These are phyloP conservation scores for Exutisphaerella laricina DNA, from an alignment of 2,329 filamentous ascomycete species.

Conservation along the genomic window DNA sequence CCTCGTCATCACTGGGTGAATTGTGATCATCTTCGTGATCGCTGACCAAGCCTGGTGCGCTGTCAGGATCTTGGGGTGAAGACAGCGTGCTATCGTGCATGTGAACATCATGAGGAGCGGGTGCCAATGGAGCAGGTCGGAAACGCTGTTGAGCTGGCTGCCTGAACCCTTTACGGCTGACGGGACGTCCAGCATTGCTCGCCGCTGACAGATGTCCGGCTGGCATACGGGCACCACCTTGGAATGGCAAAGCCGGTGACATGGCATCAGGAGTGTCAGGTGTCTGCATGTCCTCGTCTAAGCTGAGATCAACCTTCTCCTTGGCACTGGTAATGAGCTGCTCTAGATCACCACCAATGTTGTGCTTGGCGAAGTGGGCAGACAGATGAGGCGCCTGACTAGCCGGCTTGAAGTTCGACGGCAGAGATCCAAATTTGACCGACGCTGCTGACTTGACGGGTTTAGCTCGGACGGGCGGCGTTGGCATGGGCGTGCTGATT, in stretches of 20 bases:
- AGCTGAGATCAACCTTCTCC: conserved; percentile 31
- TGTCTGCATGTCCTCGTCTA: conserved; percentile 28
- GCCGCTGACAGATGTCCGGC: conserved; percentile 7
- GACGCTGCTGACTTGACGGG: conserved; percentile 7
- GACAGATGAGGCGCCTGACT: conserved; percentile 40
- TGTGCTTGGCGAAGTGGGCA: conserved; percentile 37
- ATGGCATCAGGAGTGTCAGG: conserved; percentile 21
- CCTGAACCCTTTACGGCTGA: conserved; percentile 28
- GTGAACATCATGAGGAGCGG: conserved; percentile 13
- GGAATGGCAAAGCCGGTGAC: conserved; percentile 19
- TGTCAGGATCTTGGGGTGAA: conserved; percentile 41
- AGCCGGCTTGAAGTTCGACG: conserved; percentile 34
- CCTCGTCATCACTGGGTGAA: conserved; percentile 30
- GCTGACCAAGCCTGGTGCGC: conserved; percentile 46
- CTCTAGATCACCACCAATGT: conserved; percentile 37
- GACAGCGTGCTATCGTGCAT: conserved; percentile 23
- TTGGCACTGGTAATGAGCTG: conserved; percentile 28
- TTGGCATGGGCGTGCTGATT: conserved; percentile 13
- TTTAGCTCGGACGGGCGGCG: conserved; percentile 1
- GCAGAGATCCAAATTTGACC: neutral
- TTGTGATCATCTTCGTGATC: conserved; percentile 45
- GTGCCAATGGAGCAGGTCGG: conserved; percentile 30
- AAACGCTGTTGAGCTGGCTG: conserved; percentile 25
- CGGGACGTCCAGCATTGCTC: conserved; percentile 19
- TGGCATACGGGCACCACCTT: conserved; percentile 16